Base-by-base conservation (phyloP, 345 rosid species). In the Microthlaspi erraticum region DNA sequence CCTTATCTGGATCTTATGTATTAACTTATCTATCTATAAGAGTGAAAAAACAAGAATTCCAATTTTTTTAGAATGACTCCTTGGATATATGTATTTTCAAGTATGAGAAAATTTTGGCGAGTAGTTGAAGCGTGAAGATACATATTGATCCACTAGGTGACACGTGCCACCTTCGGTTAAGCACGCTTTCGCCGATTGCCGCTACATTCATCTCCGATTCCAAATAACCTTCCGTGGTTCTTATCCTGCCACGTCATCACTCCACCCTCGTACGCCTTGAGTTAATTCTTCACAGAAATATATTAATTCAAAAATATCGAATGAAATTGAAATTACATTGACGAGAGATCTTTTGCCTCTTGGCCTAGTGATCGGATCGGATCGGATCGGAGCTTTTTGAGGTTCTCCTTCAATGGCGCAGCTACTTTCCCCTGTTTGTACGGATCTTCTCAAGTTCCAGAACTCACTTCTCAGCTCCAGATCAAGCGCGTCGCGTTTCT, bases 351-450 rank as follows among this genome's bases (percentile, higher is more conserved):
- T 48, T 56, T 33, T 11, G 36, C 14, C 42, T 5, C 5, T 18
- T 18, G 48, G n/a, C n/a, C 6, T 31, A 20, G 39, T 65, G 70
- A 53, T 72, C 69, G 69, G 75, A 10, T 23, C 33, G 55, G 38
- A 16, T 14, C 32, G 4, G 45, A 52, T 16, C 46, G 33, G 75
- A 55, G 0, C 42, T 1, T 53, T 32, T 19, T 33, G 18, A 42
- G 53, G 8, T 58, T 60, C 49, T 12, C 46, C 49, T 12, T 51
- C 72, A 50, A 91, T 93, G 99, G 95, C 99, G 66, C 96, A 85
- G 64, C 70, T 86, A 69, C 81, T 89, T 56, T 82, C 88, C 26
- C 87, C 96, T 50, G 88, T 89, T 17, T 89, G 91, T 82, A 81
- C 86, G 1, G 96, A 91, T 62, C 81, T 83, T 19, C 66, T 85